phyloP scores from a whole-genome alignment of 495 filamentous ascomycete genomes.

The Rusavskia elegans region DNA sequence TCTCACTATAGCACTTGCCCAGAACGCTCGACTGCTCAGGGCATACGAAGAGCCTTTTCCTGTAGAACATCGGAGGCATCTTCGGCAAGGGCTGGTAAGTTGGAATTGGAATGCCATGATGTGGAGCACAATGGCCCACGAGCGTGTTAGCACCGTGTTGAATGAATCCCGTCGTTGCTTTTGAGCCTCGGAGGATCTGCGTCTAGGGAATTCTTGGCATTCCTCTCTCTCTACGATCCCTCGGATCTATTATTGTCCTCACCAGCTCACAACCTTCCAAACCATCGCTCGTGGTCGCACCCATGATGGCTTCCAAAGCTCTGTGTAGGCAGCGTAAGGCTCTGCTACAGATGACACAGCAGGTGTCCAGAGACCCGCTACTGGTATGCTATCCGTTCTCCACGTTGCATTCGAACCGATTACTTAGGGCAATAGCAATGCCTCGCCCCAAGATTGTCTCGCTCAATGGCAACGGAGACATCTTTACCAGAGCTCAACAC shows the following conservation, averaged over 20 bases:
- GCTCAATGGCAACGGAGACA: slow-evolving; percentile 70
- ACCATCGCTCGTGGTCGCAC: no score
- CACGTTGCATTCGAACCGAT: background rate
- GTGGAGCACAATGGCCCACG: no score
- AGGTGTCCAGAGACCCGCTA: slow-evolving; percentile 20
- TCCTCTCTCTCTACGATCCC: no score
- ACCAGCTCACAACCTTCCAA: no score
- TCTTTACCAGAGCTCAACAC: slow-evolving; percentile 13
- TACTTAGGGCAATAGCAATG: slow-evolving; percentile 26
- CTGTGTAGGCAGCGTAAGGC: background rate
- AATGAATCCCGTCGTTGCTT: no score
- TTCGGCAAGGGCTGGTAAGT: background rate
- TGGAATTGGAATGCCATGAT: background rate
- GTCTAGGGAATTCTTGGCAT: no score
- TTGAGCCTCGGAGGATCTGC: no score
- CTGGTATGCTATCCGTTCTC: slow-evolving; percentile 19
- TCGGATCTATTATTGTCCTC: no score
- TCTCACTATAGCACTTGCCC: background rate
- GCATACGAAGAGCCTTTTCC: background rate
- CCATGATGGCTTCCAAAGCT: background rate
- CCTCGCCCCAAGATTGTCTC: slow-evolving; percentile 28
- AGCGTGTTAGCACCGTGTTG: no score
- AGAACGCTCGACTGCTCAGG: background rate
- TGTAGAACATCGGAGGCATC: background rate
- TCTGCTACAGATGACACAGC: slow-evolving; percentile 5